These are phyloP conservation scores for Metarhizium brunneum DNA, from an alignment of 2,329 filamentous ascomycete genomes.

Conservation along the genomic window DNA sequence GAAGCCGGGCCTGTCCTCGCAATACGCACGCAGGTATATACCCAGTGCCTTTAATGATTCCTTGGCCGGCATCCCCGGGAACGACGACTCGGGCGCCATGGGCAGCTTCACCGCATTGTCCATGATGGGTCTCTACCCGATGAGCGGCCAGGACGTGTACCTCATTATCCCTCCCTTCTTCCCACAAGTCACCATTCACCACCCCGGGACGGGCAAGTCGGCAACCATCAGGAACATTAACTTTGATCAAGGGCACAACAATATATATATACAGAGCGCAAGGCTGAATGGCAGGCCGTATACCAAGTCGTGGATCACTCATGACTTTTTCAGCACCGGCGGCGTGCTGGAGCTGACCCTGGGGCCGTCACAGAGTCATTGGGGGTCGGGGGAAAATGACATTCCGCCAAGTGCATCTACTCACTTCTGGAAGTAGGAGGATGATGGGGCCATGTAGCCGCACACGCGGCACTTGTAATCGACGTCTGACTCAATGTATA, in stretches of 20 bases:
- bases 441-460: too few relatives aligned
- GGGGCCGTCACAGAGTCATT: slow-evolving; percentile 39
- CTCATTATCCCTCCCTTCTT: slow-evolving; percentile 44
- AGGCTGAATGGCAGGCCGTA: slow-evolving; percentile 45
- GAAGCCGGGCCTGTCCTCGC: slow-evolving; percentile 46
- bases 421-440: slow-evolving; percentile 11
- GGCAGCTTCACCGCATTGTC: slow-evolving; percentile 40
- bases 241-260: slow-evolving; percentile 35
- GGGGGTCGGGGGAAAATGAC: slow-evolving; percentile 8
- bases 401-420: slow-evolving; percentile 15
- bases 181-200: slow-evolving; percentile 30
- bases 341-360: slow-evolving; percentile 47
- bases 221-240: slow-evolving; percentile 19
- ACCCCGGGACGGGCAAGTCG: slow-evolving; percentile 14
- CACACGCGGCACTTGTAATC: too few relatives aligned
- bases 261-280: slow-evolving; percentile 50
- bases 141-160: slow-evolving; percentile 44
- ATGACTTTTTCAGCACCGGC: slow-evolving; percentile 50
- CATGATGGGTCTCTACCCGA: slow-evolving; percentile 45
- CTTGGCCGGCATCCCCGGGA: slow-evolving; percentile 46
- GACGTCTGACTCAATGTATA: too few relatives aligned
- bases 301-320: slow-evolving; percentile 49
- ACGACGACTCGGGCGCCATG: slow-evolving; percentile 46
- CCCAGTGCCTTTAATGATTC: slow-evolving; percentile 59
- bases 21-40: slow-evolving; percentile 55